Evolutionary conservation across 805 yeast genomes (phyloP).

Genomic region (Cyberlindnera misumaiensis): DNA sequence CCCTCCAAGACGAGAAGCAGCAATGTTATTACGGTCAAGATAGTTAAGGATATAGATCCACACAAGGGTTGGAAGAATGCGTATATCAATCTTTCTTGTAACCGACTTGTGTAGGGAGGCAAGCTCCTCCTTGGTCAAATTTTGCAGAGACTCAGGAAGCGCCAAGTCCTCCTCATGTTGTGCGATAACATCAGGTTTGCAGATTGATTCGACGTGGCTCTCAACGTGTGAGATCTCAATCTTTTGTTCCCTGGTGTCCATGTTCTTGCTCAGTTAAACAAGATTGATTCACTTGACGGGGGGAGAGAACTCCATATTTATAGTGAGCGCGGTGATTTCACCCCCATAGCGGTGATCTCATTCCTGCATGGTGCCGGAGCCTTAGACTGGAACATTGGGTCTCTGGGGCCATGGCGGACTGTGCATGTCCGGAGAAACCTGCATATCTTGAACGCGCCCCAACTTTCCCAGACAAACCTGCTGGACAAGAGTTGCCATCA

Average conservation of each 20-base stretch:
- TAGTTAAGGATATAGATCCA: slow-evolving; percentile 46
- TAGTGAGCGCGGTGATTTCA: too few species aligned
- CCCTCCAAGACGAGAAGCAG: slow-evolving; percentile 43
- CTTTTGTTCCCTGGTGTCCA: not conserved
- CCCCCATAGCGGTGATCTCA: too few species aligned
- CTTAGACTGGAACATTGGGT: too few species aligned
- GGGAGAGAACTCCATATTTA: too few species aligned
- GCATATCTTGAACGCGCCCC: too few species aligned
- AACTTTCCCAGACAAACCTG: too few species aligned
- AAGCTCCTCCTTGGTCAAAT: slow-evolving; percentile 34
- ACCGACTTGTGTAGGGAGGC: slow-evolving; percentile 35
- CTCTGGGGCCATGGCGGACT: too few species aligned
- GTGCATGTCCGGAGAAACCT: too few species aligned
- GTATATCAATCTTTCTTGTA: slow-evolving; percentile 39
- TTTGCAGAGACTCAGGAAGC: slow-evolving; percentile 19
- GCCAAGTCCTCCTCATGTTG: slow-evolving; percentile 8
- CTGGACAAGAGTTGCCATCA: too few species aligned
- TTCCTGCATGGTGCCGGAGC: too few species aligned
- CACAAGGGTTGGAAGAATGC: slow-evolving; percentile 44
- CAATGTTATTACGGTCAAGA: slow-evolving; percentile 43
- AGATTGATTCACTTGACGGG: too few species aligned
- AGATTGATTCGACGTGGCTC: not conserved
- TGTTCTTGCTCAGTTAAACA: too few species aligned
- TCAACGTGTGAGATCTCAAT: slow-evolving; percentile 1
- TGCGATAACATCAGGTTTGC: not conserved